Evolutionary conservation across 331 rosid species (phyloP).

Genomic region (Acacia concinna): DNA sequence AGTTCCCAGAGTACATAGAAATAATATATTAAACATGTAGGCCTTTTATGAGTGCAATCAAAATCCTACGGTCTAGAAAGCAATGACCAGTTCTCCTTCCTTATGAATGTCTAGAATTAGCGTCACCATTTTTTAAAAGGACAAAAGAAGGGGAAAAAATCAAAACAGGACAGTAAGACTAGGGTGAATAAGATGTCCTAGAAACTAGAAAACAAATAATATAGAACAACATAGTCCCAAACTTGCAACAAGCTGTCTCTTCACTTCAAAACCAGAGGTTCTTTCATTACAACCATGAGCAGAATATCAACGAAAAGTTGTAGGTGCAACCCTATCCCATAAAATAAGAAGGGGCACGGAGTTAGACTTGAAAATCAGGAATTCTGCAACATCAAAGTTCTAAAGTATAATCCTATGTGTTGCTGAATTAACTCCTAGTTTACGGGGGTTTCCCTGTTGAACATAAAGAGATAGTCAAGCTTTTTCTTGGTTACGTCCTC

Average conservation of each 20-base stretch:
- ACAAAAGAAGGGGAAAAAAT: neutral
- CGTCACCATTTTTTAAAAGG: neutral
- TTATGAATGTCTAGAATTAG: neutral
- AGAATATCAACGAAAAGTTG: neutral
- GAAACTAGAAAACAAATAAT: neutral
- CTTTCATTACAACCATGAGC: neutral
- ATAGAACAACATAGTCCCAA: neutral
- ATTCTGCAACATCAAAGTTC: too few relatives aligned
- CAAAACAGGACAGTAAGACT: neutral
- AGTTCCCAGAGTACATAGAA: neutral
- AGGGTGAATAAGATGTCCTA: neutral
- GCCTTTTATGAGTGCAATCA: constrained; percentile 18
- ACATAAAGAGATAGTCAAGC: too few relatives aligned
- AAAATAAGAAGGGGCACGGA: too few relatives aligned
- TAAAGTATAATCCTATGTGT: too few relatives aligned
- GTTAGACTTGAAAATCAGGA: too few relatives aligned
- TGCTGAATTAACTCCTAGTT: too few relatives aligned
- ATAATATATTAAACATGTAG: constrained; percentile 10
- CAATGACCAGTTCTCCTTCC: constrained; percentile 3
- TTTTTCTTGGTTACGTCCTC: too few relatives aligned
- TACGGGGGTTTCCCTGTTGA: too few relatives aligned
- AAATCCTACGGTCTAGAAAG: constrained; percentile 21
- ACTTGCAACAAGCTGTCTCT: neutral
- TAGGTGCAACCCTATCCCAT: too few relatives aligned
- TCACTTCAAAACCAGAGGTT: neutral